Evolutionary conservation across 345 rosid genomes (phyloP), one percentile per base, ranked within the genome.

Genomic region (Triadica sebifera): DNA sequence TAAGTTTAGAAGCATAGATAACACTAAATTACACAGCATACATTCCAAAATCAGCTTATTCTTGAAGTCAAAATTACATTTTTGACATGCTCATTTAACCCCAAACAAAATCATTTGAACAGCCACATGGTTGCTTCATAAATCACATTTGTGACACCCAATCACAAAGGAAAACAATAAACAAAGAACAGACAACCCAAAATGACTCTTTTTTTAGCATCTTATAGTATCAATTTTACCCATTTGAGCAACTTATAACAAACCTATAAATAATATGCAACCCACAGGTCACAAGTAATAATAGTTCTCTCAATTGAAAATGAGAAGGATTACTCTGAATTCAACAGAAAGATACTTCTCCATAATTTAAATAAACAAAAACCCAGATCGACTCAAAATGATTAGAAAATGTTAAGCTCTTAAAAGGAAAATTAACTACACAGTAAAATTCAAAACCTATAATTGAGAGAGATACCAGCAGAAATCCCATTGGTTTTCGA

Each of bases 401-500:
- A 29, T 29, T 29, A 29, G 34, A 29, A 29, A 29, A 29, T 29
- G 34, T 29, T 29, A 29, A 29, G 34, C 6, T 6, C 15, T 49
- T 0, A 29, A 38, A 43, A 6, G n/a, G 43, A 15, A 1, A 16
- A 15, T 20, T 56, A 29, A 29, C 34, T 29, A 53, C 2, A 13
- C 3, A 25, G 52, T 39, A 45, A 67, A 49, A 9, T n/a, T 19
- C 25, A 16, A 62, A 12, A 13, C 51, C 10, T 63, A 24, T 41
- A 20, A 12, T 20, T 50, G 34, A 29, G 34, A 29, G 34, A 74
- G 59, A 20, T 71, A 91, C 91, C 90, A 87, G 77, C 85, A 86
- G 70, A 86, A 91, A 60, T 86, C 90, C 93, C 91, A 85, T 8
- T 63, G 81, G 45, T 65, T 63, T 69, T 74, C 79, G 20, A 34